phyloP scores from a whole-genome alignment of 2,329 filamentous ascomycete genomes.

The Daldinia sp. region DNA sequence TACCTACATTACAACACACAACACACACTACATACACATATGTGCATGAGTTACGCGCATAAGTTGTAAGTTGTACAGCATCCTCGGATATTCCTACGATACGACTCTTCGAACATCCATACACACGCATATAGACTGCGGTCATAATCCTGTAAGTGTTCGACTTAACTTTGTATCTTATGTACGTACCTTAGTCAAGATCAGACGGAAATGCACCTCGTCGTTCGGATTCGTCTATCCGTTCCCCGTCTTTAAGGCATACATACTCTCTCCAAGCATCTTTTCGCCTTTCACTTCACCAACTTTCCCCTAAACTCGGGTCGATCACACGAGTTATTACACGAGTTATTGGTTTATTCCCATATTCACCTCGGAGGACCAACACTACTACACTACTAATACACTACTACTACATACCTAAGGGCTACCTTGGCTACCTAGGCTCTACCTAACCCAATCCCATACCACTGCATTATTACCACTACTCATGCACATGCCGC shows the following conservation, averaged over 20 bases:
- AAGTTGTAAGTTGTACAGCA: constrained; percentile 21
- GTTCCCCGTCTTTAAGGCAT: constrained; percentile 4
- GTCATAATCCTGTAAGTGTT: constrained; percentile 41
- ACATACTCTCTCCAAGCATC: not conserved
- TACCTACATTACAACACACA: not conserved
- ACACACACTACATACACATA: constrained; percentile 8
- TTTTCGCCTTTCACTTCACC: constrained; percentile 10
- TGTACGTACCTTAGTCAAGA: constrained; percentile 42
- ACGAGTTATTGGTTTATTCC: constrained; percentile 13
- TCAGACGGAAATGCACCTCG: constrained; percentile 22
- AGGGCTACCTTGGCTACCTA: too few species aligned
- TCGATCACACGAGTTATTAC: constrained; percentile 13
- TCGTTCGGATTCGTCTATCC: constrained; percentile 35
- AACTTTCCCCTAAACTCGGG: constrained; percentile 6
- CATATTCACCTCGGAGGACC: constrained; percentile 6
- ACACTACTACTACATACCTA: not conserved
- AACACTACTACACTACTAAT: not conserved
- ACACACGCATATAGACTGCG: constrained; percentile 17
- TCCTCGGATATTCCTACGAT: constrained; percentile 28
- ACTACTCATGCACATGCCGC: constrained; percentile 6
- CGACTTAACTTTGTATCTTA: constrained; percentile 30
- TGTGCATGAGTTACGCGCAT: constrained; percentile 24
- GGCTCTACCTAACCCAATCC: too few species aligned
- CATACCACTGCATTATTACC: not conserved
- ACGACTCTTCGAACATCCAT: constrained; percentile 21